A percentile compares a stretch with the other conserved stretches of the same genome.
Evolutionary conservation across 164 flowering plant species (phyloP).

Genomic region (Annona cherimola): DNA sequence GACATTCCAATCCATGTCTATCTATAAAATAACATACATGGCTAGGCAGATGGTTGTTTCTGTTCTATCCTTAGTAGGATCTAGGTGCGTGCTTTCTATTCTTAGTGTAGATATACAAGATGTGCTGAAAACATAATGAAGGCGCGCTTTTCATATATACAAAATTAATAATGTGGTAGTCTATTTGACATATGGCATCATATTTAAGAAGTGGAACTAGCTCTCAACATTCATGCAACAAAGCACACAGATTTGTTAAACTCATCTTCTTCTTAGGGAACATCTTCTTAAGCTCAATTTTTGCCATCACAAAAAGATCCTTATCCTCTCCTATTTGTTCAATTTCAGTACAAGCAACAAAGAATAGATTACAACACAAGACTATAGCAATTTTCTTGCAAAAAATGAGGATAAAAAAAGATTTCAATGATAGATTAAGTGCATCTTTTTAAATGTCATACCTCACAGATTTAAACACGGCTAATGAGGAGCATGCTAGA

Average conservation of each 20-base stretch:
- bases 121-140: neutral
- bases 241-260: too few species aligned
- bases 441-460: neutral
- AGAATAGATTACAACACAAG: neutral
- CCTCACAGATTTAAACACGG: neutral
- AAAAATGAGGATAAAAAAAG: neutral
- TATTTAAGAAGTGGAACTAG: too few species aligned
- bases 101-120: neutral
- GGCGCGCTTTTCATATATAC: too few species aligned
- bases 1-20: too few species aligned
- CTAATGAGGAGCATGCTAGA: neutral
- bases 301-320: slow-evolving; percentile 52
- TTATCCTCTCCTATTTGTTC: slow-evolving; percentile 71
- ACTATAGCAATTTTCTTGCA: neutral
- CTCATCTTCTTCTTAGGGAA: slow-evolving; percentile 72
- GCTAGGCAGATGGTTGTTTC: too few species aligned
- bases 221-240: too few species aligned
- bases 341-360: slow-evolving; percentile 6
- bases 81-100: neutral
- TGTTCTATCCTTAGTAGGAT: too few species aligned
- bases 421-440: too few species aligned
- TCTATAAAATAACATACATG: too few species aligned
- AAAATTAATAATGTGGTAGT: too few species aligned
- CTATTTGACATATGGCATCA: too few species aligned
- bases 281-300: slow-evolving; percentile 62